Evolutionary conservation across 2,329 filamentous ascomycete species (phyloP), one percentile per base, ranked within the genome.

Genomic region (Capronia epimyces): DNA sequence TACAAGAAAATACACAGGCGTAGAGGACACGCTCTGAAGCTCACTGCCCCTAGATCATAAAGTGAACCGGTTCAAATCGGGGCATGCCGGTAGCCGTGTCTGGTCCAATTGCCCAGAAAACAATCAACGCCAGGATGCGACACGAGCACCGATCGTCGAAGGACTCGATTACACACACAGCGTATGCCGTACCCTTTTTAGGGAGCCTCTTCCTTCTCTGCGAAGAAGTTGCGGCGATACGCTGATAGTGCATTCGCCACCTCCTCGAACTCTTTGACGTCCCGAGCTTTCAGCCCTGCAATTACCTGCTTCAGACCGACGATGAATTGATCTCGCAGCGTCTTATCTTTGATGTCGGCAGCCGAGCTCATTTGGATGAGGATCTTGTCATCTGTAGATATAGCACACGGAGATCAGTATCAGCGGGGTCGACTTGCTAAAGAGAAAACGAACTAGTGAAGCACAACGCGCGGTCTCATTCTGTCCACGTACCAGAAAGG

Each of bases 401-500:
- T 56, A 62, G 43, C 63, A 71, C 66, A 70, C 67, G 62, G 60
- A 43, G 7, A 29, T 52, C 24, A 45, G 41, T 46, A 48, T n/a
- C 15, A 36, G 29, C 4, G 44, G 20, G 34, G 32, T 31, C 32
- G 42, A 18, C 6, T 20, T 20, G 34, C 34, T 20, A 9, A 20
- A 37, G n/a, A 5, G 34, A 15, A 15, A 37, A 37, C 20, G 15
- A 20, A 20, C 6, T 8, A 15, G 18, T 37, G 7, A 18, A 37
- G 18, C 34, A 37, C 7, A 9, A 16, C 31, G 31, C 12, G 12
- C 15, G 8, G 13, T 36, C 16, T 31, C 36, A 43, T 45, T 32
- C 18, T 6, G 25, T 16, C 8, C 16, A 61, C 86, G 81, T 79
- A 94, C 88, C 88, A 71, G 78, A 80, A 64, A 88, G 73, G 63